A percentile compares a stretch with the other conserved stretches of the same genome.
Conservation (phyloP, 2,329 filamentous ascomycete genomes). For the Paecilomyces fulvus region DNA sequence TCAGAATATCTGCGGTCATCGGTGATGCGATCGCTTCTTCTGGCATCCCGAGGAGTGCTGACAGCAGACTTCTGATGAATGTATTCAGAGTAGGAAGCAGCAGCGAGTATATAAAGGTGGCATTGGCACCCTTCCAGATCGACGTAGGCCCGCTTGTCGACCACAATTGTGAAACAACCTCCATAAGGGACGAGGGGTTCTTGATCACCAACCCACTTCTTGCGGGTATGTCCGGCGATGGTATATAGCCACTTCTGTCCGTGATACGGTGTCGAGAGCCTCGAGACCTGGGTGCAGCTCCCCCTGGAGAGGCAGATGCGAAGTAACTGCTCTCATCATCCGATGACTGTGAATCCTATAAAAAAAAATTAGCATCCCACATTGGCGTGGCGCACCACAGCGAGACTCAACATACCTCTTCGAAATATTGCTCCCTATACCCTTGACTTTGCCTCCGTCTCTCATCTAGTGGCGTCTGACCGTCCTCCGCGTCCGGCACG, state of each 20-base stretch:
- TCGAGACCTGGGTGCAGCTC: constrained; percentile 33
- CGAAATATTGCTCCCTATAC: constrained; percentile 20
- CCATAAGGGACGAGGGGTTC: constrained; percentile 70
- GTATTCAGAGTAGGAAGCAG: constrained; percentile 81
- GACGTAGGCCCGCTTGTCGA: constrained; percentile 82
- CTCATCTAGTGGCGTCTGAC: constrained; percentile 19
- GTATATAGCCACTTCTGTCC: constrained; percentile 39
- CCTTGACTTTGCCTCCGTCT: constrained; percentile 18
- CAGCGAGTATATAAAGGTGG: constrained; percentile 84
- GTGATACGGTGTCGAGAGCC: constrained; percentile 33
- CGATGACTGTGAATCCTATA: constrained; percentile 37
- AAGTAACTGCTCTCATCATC: constrained; percentile 84
- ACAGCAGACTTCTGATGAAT: constrained; percentile 85
- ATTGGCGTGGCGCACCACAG: background rate
- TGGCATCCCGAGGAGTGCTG: constrained; percentile 80
- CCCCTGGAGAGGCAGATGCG: constrained; percentile 49
- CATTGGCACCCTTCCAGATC: constrained; percentile 88
- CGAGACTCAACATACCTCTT: constrained; percentile 21
- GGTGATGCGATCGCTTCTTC: constrained; percentile 55
- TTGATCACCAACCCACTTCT: constrained; percentile 62
- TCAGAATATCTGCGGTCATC: constrained; percentile 62
- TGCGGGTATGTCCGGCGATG: constrained; percentile 29
- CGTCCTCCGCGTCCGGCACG: constrained; percentile 31
- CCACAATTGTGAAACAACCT: constrained; percentile 83
- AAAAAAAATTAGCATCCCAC: constrained; percentile 5